Evolutionary conservation across 495 filamentous ascomycete genomes (phyloP), one percentile per base, ranked within the genome.

Genomic region (Xylaria acuta): DNA sequence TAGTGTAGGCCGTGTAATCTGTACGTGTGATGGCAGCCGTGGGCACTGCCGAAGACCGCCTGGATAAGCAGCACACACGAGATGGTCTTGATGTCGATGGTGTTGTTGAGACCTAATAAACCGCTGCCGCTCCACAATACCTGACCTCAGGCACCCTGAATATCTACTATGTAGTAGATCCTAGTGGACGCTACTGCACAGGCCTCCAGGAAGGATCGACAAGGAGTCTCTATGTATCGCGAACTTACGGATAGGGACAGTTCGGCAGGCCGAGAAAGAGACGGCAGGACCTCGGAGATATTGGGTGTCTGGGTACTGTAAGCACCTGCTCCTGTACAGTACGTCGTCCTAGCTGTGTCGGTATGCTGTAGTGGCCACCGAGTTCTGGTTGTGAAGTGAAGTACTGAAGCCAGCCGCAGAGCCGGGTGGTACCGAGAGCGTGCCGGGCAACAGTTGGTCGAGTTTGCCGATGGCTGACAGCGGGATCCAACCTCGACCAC

Each of bases 401-500:
- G 32, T 22, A n/a, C 20, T 60, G 58, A 25, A 43, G n/a, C 3
- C n/a, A 58, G 32, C 32, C 36, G 51, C 65, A 40, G 18, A 38
- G 8, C 20, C 22, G 56, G 12, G 54, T 70, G 41, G 30, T 62
- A 58, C 67, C 56, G 56, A 49, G 40, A n/a, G 67, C 25, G 41
- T 63, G 2, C 38, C 27, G 25, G 67, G 22, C 4, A 30, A 30
- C 8, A 27, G 43, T 30, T 45, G 49, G 56, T 32, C 51, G 59
- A 27, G 32, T 71, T 38, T 54, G 59, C 45, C 69, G 69, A 64
- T 64, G 58, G 68, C 47, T 54, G 36, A 53, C 59, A 34, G 47
- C 59, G 27, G 69, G 32, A 53, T 64, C 69, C 22, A 64, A 64
- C 59, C 34, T 71, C 59, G 22, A 62, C 12, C 47, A 8, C 25